Base-by-base conservation (phyloP, 1,284 basidiomycete genomes). In the Marasmius sp. region DNA sequence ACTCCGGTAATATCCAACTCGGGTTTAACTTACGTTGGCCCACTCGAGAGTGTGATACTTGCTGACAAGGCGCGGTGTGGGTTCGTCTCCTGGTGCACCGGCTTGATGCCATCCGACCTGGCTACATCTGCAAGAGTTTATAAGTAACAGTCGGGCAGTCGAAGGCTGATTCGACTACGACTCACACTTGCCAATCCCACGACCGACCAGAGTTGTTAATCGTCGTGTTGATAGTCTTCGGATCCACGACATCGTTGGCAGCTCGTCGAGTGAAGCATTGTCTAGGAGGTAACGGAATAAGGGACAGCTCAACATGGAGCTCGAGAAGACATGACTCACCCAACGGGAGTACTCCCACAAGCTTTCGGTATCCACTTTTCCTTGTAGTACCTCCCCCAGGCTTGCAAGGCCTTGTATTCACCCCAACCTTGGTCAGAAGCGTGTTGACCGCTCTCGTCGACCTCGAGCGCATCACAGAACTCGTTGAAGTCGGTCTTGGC, bases 391-490 rank as follows among this genome's bases (percentile, higher is more conserved):
- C 75, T 70, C 14, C 83, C 83, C 88, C 88, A 91, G 0, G 88
- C 81, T 10, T 72, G 41, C 16, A 91, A 74, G 6, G 89, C 87
- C 64, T 88, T 77, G 0, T 85, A 75, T 10, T 89, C 73, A 22
- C 90, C 89, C 82, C 85, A 90, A 7, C 90, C 89, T 1, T 66
- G 66, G 0, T 77, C 73, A 20, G 81, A 77, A 4, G 89, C 87
- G 11, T 8, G 8, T 56, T 66, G 81, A 2, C 80, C 75, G 5
- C 86, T 87, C 61, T 87, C 67, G 69, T 86, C 85, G 33, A 89
- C 86, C 71, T 92, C 89, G 0, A 92, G 75, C 0, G 87, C 86
- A 67, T 92, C 88, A 64, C 89, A 92, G 73, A 91, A 92, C 18
- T 80, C 53, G 73, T 78, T 86, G 74, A 92, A 92, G 36, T 72